Base-by-base conservation (phyloP, 2,329 filamentous ascomycete genomes). In the Diaporthe citri region DNA sequence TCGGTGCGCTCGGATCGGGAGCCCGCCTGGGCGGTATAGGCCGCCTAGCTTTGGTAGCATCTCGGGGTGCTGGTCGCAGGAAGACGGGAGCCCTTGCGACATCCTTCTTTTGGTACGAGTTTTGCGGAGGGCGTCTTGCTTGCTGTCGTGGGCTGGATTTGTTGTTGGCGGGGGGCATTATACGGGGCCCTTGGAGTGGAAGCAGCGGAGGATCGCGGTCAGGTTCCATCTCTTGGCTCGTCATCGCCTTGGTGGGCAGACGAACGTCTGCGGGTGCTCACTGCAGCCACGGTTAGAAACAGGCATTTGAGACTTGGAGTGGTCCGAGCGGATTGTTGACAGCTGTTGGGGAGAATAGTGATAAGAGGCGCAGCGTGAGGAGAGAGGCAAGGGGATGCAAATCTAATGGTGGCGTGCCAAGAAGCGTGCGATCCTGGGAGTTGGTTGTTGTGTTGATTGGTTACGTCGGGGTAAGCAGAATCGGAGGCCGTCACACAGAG, bases 221-320 rank as follows among this genome's bases (percentile, higher is more conserved):
- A 39, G 73, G 69, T 43, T 76, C 75, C 75, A 76, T 76, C 56
- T 76, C 75, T 76, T 76, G 72, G 70, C 75, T 73, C 75, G 75
- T 76, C 75, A 76, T 75, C 17, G 73, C 75, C 70, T 43, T 41
- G 57, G 55, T 60, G 72, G 62, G 75, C 75, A 76, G 75, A 76
- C 75, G 62, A 70, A 71, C 71, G 75, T 75, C 75, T 75, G 75
- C 75, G 71, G 60, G 62, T 75, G 52, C 73, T 76, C 73, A 76
- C 75, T 76, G 73, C 22, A 52, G 62, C n/a, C 12, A 15, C 43
- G 41, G 56, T 76, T 72, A 75, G 75, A 70, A 57, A 28, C 7
- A 72, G 66, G 71, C 72, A 74, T 76, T 76, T 62, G 69, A 46
- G 22, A 39, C 17, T 10, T 20, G 51, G 20, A 9, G 17, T 31